A percentile compares a stretch with the other conserved stretches of the same genome.
Evolutionary conservation across 352 stramenopile species (phyloP).

Genomic region (Phytopythium aichiense): DNA sequence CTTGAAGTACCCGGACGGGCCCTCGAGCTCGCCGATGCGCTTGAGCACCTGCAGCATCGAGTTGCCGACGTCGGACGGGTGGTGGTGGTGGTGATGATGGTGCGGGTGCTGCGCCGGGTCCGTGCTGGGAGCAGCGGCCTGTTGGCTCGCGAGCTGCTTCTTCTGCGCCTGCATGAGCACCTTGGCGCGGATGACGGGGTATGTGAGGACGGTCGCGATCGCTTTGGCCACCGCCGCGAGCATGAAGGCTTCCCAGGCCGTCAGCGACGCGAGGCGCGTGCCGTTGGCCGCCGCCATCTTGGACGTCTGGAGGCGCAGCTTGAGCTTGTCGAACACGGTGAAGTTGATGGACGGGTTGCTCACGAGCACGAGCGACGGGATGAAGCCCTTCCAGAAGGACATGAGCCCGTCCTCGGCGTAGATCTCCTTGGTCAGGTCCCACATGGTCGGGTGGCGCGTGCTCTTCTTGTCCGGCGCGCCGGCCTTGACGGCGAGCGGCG

Average conservation of each 20-base stretch:
- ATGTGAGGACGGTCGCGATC: slow-evolving; percentile 82
- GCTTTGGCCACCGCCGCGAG: slow-evolving; percentile 80
- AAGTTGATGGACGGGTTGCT: slow-evolving; percentile 90
- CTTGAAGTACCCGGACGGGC: slow-evolving; percentile 59
- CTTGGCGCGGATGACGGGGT: slow-evolving; percentile 87
- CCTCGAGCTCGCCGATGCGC: slow-evolving; percentile 61
- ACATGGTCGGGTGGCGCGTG: slow-evolving; percentile 33
- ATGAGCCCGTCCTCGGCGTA: slow-evolving; percentile 64
- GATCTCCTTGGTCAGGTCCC: slow-evolving; percentile 47
- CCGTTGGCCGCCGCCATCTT: slow-evolving; percentile 41
- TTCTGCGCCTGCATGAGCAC: slow-evolving; percentile 84
- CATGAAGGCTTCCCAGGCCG: slow-evolving; percentile 71
- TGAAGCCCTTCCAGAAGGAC: slow-evolving; percentile 87
- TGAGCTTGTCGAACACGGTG: slow-evolving; percentile 85
- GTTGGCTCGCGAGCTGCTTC: slow-evolving; percentile 31
- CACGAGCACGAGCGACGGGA: slow-evolving; percentile 84
- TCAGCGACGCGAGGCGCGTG: slow-evolving; percentile 44
- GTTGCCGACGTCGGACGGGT: slow-evolving; percentile 38
- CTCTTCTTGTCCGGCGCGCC: slow-evolving; percentile 1
- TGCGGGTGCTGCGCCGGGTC: not conserved
- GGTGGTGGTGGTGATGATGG: slow-evolving; percentile 22
- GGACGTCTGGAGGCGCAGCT: slow-evolving; percentile 52
- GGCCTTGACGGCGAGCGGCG: not conserved
- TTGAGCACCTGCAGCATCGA: slow-evolving; percentile 71
- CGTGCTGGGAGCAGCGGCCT: not conserved